phyloP scores from a whole-genome alignment of 495 filamentous ascomycete species.

The Paragyromitra xinjiangensis region DNA sequence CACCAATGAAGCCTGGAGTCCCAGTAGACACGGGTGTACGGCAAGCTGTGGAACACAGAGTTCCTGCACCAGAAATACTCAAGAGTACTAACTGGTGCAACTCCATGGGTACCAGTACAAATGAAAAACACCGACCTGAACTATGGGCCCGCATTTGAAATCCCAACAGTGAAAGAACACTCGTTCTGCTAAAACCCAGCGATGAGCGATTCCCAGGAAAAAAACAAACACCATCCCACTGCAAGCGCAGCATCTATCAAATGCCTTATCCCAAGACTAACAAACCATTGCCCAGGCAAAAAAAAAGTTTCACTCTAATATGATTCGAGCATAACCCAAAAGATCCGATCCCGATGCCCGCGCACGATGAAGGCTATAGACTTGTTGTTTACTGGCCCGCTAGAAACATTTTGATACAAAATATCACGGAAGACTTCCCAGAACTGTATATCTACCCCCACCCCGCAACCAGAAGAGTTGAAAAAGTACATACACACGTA shows the following conservation, averaged over 20 bases:
- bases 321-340: background rate
- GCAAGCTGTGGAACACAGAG: background rate
- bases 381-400: conserved; percentile 9
- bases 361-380: background rate
- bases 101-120: conserved; percentile 4
- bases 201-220: background rate
- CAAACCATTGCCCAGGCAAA: background rate
- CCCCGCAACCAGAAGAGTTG: background rate
- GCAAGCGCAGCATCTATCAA: background rate
- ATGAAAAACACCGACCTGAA: conserved; percentile 5
- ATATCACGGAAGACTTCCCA: background rate
- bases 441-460: conserved; percentile 2
- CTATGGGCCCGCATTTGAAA: conserved; percentile 12
- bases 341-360: conserved; percentile 12
- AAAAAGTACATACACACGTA: background rate
- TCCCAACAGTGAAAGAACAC: background rate
- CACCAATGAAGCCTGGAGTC: background rate
- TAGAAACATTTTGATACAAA: conserved; percentile 25
- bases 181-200: background rate
- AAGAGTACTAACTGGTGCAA: background rate
- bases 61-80: conserved; percentile 6
- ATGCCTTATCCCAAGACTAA: background rate
- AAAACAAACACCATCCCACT: background rate
- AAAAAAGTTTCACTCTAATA: background rate
- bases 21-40: background rate